Percentiles rank a stretch among this genome's conserved stretches.
phyloP scores from a whole-genome alignment of 1,284 basidiomycete species.

The Trichosporon faecale region DNA sequence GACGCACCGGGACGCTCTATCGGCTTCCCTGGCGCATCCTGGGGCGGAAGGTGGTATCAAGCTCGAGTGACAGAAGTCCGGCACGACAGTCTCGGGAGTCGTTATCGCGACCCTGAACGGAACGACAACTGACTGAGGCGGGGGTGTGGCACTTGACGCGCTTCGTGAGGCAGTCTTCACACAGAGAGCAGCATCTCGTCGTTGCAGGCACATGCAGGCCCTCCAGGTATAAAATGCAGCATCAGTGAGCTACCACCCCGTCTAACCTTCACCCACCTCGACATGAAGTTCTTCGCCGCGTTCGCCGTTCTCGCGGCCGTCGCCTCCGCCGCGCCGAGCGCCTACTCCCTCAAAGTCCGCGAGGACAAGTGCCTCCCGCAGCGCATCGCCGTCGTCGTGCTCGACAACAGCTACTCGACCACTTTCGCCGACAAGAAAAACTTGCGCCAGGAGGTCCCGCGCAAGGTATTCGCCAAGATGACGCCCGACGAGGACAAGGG shows the following conservation, averaged over 20 bases:
- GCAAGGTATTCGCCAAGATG: not conserved
- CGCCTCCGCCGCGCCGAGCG: not conserved
- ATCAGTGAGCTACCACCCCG: not conserved
- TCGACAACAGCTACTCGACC: not conserved
- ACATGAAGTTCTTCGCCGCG: not conserved
- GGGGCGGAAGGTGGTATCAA: not conserved
- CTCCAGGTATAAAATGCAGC: not conserved
- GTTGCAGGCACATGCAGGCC: no score
- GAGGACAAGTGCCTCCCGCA: not conserved
- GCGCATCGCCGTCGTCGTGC: not conserved
- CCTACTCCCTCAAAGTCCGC: not conserved
- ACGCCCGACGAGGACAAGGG: not conserved
- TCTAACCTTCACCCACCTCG: no score
- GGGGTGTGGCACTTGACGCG: not conserved
- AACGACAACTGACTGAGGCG: not conserved
- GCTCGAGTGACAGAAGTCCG: not conserved
- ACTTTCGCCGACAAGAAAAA: not conserved
- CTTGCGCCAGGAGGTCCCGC: not conserved
- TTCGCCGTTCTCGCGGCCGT: not conserved
- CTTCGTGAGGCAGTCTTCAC: no score
- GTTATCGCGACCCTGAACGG: not conserved
- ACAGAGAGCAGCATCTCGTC: no score
- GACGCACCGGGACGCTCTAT: not conserved
- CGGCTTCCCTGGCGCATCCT: not conserved
- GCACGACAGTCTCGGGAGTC: not conserved